A percentile compares a stretch with the other conserved stretches of the same genome.
Conservation (phyloP, 2,329 filamentous ascomycete genomes). For the Fusarium lateritium region DNA sequence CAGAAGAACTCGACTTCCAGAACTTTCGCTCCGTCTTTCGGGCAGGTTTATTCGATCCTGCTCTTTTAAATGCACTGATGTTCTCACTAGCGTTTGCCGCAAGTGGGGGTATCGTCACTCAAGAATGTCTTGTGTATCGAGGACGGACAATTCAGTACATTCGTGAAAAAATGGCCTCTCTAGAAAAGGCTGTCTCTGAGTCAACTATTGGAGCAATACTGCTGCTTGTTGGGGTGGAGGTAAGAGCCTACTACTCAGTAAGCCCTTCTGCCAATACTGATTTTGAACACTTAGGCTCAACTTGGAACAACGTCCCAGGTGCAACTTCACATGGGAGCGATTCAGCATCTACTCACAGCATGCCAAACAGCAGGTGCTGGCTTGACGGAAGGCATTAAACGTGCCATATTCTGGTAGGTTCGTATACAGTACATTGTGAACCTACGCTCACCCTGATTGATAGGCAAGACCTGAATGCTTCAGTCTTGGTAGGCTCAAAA, state of each 20-base stretch:
- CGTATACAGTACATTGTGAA: no score
- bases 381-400: conserved; percentile 59
- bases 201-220: conserved; percentile 60
- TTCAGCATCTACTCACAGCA: conserved; percentile 54
- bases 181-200: conserved; percentile 50
- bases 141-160: conserved; percentile 52
- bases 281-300: conserved; percentile 51
- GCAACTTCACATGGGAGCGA: conserved; percentile 59
- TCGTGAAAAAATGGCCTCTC: conserved; percentile 53
- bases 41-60: conserved; percentile 53
- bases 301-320: conserved; percentile 56
- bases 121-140: conserved; percentile 56
- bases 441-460: background rate
- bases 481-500: conserved; percentile 56
- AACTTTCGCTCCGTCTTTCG: conserved; percentile 56
- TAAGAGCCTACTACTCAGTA: conserved; percentile 38
- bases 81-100: conserved; percentile 56
- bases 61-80: conserved; percentile 58
- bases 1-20: conserved; percentile 56
- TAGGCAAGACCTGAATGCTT: conserved; percentile 62
- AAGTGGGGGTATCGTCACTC: conserved; percentile 45
- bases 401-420: conserved; percentile 60
- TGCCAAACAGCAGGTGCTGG: conserved; percentile 49
- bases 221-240: conserved; percentile 60
- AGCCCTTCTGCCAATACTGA: conserved; percentile 5